Conservation (phyloP, 768 basidiomycete species). For the Rhizopogon vesiculosus region DNA sequence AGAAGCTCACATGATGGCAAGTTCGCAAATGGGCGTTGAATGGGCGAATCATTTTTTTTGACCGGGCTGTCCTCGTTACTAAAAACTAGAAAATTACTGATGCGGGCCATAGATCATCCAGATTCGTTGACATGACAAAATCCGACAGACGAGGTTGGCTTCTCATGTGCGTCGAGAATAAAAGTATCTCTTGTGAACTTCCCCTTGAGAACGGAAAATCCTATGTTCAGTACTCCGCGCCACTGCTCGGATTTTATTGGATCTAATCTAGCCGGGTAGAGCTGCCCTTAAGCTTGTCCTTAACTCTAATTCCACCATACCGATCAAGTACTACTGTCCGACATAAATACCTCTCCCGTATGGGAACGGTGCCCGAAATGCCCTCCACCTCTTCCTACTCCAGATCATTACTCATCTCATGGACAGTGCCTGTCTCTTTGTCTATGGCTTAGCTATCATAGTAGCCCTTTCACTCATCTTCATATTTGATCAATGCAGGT, state of each 20-base stretch:
- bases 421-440: constrained; percentile 17
- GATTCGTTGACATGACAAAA: constrained; percentile 18
- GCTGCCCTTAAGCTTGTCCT: constrained; percentile 5
- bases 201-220: constrained; percentile 8
- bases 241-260: constrained; percentile 14
- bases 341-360: constrained; percentile 27
- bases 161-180: constrained; percentile 9
- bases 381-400: constrained; percentile 15
- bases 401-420: constrained; percentile 18
- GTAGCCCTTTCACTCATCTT: constrained; percentile 7
- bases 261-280: constrained; percentile 22
- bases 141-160: constrained; percentile 1
- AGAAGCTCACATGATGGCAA: constrained; percentile 13
- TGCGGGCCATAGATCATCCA: constrained; percentile 5
- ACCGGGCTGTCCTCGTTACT: constrained; percentile 5
- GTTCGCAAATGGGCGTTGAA: constrained; percentile 8
- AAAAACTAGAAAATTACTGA: constrained; percentile 8
- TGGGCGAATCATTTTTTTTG: constrained; percentile 1
- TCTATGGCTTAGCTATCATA: constrained; percentile 14
- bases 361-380: constrained; percentile 21
- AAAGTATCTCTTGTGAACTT: constrained; percentile 1
- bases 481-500: constrained; percentile 13
- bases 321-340: constrained; percentile 11
- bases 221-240: constrained; percentile 11
- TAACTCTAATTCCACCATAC: constrained; percentile 25